Base-by-base conservation (phyloP, 2,329 filamentous ascomycete genomes). In the Chrysoporthe puriensis region DNA sequence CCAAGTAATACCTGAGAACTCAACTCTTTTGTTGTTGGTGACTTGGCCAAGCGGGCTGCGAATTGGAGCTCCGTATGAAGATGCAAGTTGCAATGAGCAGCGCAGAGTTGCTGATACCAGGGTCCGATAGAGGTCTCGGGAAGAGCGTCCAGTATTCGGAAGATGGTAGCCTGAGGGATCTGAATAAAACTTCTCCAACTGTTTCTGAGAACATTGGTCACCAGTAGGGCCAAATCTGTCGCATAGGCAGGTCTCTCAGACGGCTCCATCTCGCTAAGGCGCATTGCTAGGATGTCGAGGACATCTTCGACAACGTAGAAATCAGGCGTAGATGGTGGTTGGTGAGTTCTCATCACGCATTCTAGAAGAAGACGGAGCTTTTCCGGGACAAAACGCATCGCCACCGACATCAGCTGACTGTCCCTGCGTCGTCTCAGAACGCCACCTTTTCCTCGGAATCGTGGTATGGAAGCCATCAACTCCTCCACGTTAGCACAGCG, bases 21-120 rank as follows among this genome's bases (percentile, higher is more conserved):
- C 11, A 73, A 42, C 18, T 72, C 69, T 69, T 85, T 86, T 72
- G 81, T 76, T 4, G 72, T 69, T 14, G 73, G 70, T 48, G 9
- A 74, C 58, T 74, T 74, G 1, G 85, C 83, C 36, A 90, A 73
- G 3, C 76, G 79, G 54, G 76, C 76, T 3, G 84, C 84, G 56
- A 86, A 79, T 1, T 85, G 82, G 2, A 86, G 73, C 18, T 79
- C 74, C 0, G 85, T 87, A 69, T 83, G 75, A 11, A 71, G 70
- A 57, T 82, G 78, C 4, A 85, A 67, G 4, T 71, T 70, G 36
- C 78, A 74, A 0, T 70, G 67, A 8, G 73, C 70, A 21, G 70
- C 67, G 6, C 69, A 65, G 9, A 85, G 71, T 9, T 78, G 73
- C 3, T 71, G 67, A 66, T 81, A 81, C 1, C 85, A 72, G 13